Percentiles rank a stretch among this genome's conserved stretches.
Conservation (phyloP, 2,329 filamentous ascomycete species). For the Fusarium nygamai region DNA sequence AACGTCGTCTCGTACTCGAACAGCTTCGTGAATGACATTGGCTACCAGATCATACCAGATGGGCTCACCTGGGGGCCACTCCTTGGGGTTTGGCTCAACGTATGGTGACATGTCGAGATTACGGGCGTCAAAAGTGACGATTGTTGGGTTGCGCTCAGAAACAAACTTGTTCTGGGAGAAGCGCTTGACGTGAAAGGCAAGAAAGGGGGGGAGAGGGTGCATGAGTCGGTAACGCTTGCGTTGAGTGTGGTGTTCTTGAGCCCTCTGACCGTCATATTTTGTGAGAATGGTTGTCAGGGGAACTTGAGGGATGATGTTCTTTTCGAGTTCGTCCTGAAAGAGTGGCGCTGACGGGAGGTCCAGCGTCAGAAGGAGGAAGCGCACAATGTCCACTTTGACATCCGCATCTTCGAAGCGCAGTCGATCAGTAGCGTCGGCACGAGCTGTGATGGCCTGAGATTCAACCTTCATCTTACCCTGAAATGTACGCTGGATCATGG, state of each 20-base stretch:
- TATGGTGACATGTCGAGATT: constrained; percentile 88
- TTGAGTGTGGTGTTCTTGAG: constrained; percentile 89
- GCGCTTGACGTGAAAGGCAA: constrained; percentile 95
- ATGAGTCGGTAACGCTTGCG: constrained; percentile 89
- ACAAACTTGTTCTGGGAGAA: constrained; percentile 98
- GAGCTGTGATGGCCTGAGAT: constrained; percentile 91
- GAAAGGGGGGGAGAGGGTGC: constrained; percentile 89
- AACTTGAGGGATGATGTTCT: constrained; percentile 95
- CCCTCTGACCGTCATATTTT: constrained; percentile 90
- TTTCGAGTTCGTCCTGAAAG: constrained; percentile 93
- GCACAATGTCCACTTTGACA: constrained; percentile 79
- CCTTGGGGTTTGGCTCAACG: constrained; percentile 83
- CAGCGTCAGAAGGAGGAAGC: constrained; percentile 91
- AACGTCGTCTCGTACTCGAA: constrained; percentile 81
- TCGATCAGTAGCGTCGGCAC: constrained; percentile 86
- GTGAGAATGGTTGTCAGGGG: constrained; percentile 83
- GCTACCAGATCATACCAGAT: constrained; percentile 96
- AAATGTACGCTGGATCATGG: constrained; percentile 91
- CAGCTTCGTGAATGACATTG: constrained; percentile 90
- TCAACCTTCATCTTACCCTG: constrained; percentile 93
- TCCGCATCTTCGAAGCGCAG: constrained; percentile 91
- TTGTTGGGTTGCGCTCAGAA: constrained; percentile 94
- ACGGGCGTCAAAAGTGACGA: constrained; percentile 92
- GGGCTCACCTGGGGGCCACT: constrained; percentile 79
- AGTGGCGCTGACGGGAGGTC: constrained; percentile 92